Base-by-base conservation (phyloP, 2,329 filamentous ascomycete species). In the Pleomassaria siparia region DNA sequence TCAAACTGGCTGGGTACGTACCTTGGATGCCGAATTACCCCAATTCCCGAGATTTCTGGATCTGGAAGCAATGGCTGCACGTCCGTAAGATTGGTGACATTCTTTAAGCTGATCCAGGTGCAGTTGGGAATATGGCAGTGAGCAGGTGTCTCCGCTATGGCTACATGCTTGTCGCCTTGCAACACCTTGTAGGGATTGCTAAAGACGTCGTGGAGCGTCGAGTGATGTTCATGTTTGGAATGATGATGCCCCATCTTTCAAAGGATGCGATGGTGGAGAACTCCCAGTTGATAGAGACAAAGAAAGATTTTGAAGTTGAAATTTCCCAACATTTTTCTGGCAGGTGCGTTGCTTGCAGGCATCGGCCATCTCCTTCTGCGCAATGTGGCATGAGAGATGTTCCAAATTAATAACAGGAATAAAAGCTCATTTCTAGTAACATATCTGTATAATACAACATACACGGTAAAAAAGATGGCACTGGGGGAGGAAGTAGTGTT, bases 11-110 rank as follows among this genome's bases (percentile, higher is more conserved):
- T 30, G 26, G 12, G 10, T 9, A n/a, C 20, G 21, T 8, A 5
- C 6, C n/a, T 9, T 11, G 16, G 8, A 20, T 26, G 25, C 16
- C 21, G 16, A 40, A 54, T 49, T 43, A 62, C 58, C 3, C 60
- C 58, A 24, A 64, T 58, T 1, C 60, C 55, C 12, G 60, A 61
- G 0, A 64, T 44, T 18, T 64, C 60, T 9, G 59, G 48, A 33
- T 62, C 55, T 6, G 61, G 49, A 4, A 29, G 37, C 9, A 62
- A 30, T 5, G 47, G 44, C 7, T 55, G 56, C 10, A 51, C 47
- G 40, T 56, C 22, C 35, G 43, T 9, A 25, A 58, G 37, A 11
- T 36, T 40, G 1, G 22, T 53, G 29, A 59, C 32, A 12, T 53
- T 59, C 11, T 30, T 22, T 25, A 60, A n/a, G 2, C 33, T 15